phyloP scores from a whole-genome alignment of 192 early-diverging fungal species.

The Phlyctochytrium arcticum region DNA sequence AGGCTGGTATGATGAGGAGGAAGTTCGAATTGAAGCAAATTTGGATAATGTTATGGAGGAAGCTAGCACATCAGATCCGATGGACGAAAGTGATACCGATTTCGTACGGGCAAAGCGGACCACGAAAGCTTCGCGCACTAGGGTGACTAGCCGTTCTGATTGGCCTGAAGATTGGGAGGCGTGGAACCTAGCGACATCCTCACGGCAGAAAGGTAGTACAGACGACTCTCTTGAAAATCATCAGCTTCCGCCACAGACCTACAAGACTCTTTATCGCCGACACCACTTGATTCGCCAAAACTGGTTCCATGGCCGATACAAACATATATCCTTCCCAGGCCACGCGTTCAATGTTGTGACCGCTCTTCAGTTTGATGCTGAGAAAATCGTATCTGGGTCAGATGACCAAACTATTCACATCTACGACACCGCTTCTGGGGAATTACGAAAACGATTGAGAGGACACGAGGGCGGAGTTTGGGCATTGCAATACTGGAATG shows the following conservation, averaged over 20 bases:
- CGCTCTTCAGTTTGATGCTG: constrained; percentile 93
- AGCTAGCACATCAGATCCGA: constrained; percentile 12
- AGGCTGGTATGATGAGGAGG: constrained; percentile 38
- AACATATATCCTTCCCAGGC: constrained; percentile 76
- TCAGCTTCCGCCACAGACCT: constrained; percentile 49
- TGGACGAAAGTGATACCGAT: constrained; percentile 28
- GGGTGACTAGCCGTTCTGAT: background rate
- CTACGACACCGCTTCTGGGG: constrained; percentile 84
- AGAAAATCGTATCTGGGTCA: constrained; percentile 90
- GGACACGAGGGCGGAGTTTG: constrained; percentile 95
- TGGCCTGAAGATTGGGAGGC: constrained; percentile 16
- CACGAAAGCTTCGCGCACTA: background rate
- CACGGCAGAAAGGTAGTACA: background rate
- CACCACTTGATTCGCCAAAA: constrained; percentile 78
- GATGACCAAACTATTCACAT: constrained; percentile 93
- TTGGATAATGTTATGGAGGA: background rate
- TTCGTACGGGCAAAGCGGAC: background rate
- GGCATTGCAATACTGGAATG: constrained; percentile 88
- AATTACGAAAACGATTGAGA: constrained; percentile 60
- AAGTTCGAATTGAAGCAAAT: constrained; percentile 27
- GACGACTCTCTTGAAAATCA: constrained; percentile 17
- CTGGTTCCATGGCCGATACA: constrained; percentile 73
- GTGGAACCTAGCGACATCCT: background rate
- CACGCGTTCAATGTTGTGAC: constrained; percentile 86
- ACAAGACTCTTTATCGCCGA: constrained; percentile 75